These are phyloP conservation scores for Didymella segeticola DNA, from an alignment of 2,329 filamentous ascomycete species.

Conservation along the genomic window DNA sequence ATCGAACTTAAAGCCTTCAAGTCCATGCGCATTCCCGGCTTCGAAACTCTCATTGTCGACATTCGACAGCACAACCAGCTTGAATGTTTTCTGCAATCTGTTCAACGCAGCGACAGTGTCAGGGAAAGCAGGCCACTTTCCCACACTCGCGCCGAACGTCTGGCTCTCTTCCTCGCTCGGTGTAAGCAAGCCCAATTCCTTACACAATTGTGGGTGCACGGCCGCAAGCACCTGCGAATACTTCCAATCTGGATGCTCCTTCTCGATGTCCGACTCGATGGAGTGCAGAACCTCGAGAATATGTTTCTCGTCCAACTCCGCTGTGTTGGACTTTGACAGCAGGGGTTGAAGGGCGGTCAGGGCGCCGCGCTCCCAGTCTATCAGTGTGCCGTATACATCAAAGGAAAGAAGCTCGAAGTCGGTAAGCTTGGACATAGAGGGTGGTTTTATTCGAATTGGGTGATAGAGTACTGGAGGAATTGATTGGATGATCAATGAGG, in stretches of 20 bases:
- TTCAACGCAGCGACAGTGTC: conserved; percentile 64
- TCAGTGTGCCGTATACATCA: conserved; percentile 80
- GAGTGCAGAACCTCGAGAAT: conserved; percentile 53
- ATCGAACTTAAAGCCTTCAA: conserved; percentile 66
- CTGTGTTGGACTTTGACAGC: conserved; percentile 44
- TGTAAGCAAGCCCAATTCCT: conserved; percentile 50
- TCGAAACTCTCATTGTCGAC: conserved; percentile 63
- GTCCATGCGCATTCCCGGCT: conserved; percentile 55
- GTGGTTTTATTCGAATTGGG: not conserved
- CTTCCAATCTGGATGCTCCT: conserved; percentile 60
- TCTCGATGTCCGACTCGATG: conserved; percentile 60
- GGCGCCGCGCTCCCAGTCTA: conserved; percentile 79
- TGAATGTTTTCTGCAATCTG: conserved; percentile 59
- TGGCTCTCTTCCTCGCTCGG: conserved; percentile 51
- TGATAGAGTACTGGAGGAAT: not conserved
- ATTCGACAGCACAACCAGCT: conserved; percentile 68
- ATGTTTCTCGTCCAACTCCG: conserved; percentile 31
- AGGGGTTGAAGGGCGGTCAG: conserved; percentile 60
- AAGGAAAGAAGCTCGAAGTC: conserved; percentile 68
- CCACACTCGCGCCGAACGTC: conserved; percentile 60
- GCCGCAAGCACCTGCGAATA: conserved; percentile 67
- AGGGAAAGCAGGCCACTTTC: conserved; percentile 63
- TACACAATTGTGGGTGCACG: conserved; percentile 57
- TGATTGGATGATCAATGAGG: not conserved
- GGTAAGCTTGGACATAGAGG: conserved; percentile 43